phyloP scores from a whole-genome alignment of 768 basidiomycete genomes.

The Russula sp. region DNA sequence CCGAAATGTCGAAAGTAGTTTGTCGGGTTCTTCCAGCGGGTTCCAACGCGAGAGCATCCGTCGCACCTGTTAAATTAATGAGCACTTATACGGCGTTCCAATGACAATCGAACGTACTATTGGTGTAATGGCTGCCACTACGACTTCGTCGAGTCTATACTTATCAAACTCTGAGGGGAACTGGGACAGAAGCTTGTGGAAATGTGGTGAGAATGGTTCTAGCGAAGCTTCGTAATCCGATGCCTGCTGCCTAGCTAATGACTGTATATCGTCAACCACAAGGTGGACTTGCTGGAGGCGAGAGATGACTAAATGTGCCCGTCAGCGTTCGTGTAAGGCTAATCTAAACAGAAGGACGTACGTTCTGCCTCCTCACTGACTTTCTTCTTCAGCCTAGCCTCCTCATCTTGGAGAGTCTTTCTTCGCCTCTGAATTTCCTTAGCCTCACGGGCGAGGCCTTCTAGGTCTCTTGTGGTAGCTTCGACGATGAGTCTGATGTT shows the following conservation, averaged over 20 bases:
- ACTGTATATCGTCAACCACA: constrained; percentile 64
- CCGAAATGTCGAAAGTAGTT: constrained; percentile 58
- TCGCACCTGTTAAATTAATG: constrained; percentile 42
- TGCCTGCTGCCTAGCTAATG: constrained; percentile 57
- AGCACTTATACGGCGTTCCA: not conserved
- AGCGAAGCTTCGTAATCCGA: constrained; percentile 66
- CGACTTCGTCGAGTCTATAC: constrained; percentile 83
- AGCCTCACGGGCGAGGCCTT: constrained; percentile 87
- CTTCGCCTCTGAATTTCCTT: constrained; percentile 75
- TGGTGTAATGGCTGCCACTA: constrained; percentile 88
- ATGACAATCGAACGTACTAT: constrained; percentile 36
- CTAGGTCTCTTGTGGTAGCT: constrained; percentile 75
- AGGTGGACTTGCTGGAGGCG: constrained; percentile 73
- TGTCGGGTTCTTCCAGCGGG: constrained; percentile 71
- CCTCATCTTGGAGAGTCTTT: constrained; percentile 65
- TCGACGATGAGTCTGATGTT: constrained; percentile 86
- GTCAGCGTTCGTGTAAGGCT: not conserved
- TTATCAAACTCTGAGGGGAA: constrained; percentile 69
- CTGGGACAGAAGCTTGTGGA: constrained; percentile 65
- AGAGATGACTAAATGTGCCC: constrained; percentile 53
- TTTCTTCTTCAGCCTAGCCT: constrained; percentile 58
- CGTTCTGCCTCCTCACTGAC: constrained; percentile 74
- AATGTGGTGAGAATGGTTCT: constrained; percentile 63
- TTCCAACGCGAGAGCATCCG: constrained; percentile 73
- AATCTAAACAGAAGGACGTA: constrained; percentile 33